Evolutionary conservation across 179 eudicot species (phyloP).

Genomic region (Camellia oleifera): DNA sequence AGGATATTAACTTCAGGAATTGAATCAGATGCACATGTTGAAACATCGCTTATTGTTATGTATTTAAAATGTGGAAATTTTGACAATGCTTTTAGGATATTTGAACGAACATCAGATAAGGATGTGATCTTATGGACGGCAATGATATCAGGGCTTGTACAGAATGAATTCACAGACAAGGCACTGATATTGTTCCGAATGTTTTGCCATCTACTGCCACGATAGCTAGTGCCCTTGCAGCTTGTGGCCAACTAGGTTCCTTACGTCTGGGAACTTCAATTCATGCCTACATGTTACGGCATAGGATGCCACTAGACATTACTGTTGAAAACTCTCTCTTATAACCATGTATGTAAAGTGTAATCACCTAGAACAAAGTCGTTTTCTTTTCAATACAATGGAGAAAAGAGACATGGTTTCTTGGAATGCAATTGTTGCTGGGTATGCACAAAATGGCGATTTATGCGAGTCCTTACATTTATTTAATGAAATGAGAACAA

Average conservation of each 20-base stretch:
- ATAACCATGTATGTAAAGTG: conserved; percentile 81
- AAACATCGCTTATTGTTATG: conserved; percentile 60
- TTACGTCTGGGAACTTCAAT: conserved; percentile 52
- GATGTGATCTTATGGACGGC: conserved; percentile 76
- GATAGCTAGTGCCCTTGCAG: conserved; percentile 66
- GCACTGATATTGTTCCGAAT: conserved; percentile 50
- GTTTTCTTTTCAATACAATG: conserved; percentile 53
- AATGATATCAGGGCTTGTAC: conserved; percentile 85
- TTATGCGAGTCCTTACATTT: conserved; percentile 46
- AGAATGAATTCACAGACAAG: conserved; percentile 54
- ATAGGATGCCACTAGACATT: conserved; percentile 43
- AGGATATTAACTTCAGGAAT: conserved; percentile 55
- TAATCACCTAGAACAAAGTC: conserved; percentile 46
- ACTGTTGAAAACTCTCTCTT: conserved; percentile 73
- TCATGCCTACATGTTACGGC: conserved; percentile 66
- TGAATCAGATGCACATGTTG: conserved; percentile 46
- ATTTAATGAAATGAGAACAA: conserved; percentile 63
- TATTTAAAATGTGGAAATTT: conserved; percentile 51
- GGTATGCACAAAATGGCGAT: conserved; percentile 67
- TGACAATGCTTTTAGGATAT: conserved; percentile 47
- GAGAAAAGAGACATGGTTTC: conserved; percentile 64
- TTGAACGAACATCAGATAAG: conserved; percentile 47
- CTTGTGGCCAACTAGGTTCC: conserved; percentile 67
- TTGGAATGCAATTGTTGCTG: conserved; percentile 85
- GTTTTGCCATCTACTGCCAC: conserved; percentile 59